A percentile compares a stretch with the other conserved stretches of the same genome.
Conservation (phyloP, 2,329 filamentous ascomycete genomes). For the Purpureocillium takamizusanense region DNA sequence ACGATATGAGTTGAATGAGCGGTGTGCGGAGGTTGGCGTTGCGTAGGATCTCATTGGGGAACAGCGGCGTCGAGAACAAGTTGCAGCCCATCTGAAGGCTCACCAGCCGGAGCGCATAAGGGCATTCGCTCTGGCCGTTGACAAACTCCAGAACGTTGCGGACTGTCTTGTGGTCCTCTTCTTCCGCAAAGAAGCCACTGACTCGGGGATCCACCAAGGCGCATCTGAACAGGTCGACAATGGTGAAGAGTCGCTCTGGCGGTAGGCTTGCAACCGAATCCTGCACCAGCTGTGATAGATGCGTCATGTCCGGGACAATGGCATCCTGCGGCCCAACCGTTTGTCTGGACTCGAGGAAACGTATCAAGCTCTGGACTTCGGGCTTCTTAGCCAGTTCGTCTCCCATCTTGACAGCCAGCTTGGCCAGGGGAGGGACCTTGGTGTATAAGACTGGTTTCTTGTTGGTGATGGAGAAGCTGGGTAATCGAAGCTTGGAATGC, state of each 20-base stretch:
- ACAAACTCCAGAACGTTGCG: slow-evolving; percentile 51
- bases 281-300: slow-evolving; percentile 54
- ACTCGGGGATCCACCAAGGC: slow-evolving; percentile 70
- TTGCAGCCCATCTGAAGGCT: slow-evolving; percentile 80
- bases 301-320: slow-evolving; percentile 59
- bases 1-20: slow-evolving; percentile 62
- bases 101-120: slow-evolving; percentile 77
- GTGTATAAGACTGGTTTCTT: slow-evolving; percentile 61
- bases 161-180: slow-evolving; percentile 56
- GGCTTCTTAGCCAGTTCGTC: slow-evolving; percentile 41
- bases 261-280: slow-evolving; percentile 47
- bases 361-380: slow-evolving; percentile 54
- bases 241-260: slow-evolving; percentile 61
- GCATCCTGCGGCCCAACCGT: slow-evolving; percentile 53
- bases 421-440: slow-evolving; percentile 75
- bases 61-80: slow-evolving; percentile 68
- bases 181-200: slow-evolving; percentile 75
- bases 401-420: slow-evolving; percentile 73
- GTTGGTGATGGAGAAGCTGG: slow-evolving; percentile 56
- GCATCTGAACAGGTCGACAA: slow-evolving; percentile 77
- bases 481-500: slow-evolving; percentile 63
- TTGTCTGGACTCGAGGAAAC: slow-evolving; percentile 60
- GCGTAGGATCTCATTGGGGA: slow-evolving; percentile 52
- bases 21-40: slow-evolving; percentile 42
- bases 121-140: slow-evolving; percentile 47